A percentile compares a stretch with the other conserved stretches of the same genome.
Evolutionary conservation across 2,329 filamentous ascomycete genomes (phyloP).

Genomic region (Fusarium fujikuroi): DNA sequence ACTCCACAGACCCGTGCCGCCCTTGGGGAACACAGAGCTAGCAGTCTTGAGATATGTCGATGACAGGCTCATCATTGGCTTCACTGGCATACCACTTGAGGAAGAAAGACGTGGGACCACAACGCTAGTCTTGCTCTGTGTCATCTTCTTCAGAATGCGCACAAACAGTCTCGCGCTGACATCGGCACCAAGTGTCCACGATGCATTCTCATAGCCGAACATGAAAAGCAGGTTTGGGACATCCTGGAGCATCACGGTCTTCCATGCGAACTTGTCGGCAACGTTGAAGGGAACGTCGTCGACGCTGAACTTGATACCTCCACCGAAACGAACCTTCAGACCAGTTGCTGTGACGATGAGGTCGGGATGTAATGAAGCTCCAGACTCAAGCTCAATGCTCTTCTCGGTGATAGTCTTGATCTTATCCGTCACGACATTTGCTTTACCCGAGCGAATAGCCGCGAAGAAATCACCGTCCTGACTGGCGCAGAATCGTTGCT

Average conservation of each 20-base stretch:
- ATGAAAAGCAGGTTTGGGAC: slow-evolving; percentile 69
- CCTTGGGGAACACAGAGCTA: slow-evolving; percentile 56
- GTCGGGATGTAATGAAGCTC: slow-evolving; percentile 63
- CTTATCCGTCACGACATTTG: slow-evolving; percentile 55
- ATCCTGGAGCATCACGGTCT: slow-evolving; percentile 68
- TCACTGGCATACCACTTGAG: slow-evolving; percentile 51
- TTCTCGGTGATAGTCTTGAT: slow-evolving; percentile 58
- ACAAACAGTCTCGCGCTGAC: slow-evolving; percentile 60
- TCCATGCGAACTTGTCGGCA: slow-evolving; percentile 64
- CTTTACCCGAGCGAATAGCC: slow-evolving; percentile 52
- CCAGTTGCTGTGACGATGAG: slow-evolving; percentile 75
- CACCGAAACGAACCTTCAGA: slow-evolving; percentile 65
- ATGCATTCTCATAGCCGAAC: slow-evolving; percentile 68
- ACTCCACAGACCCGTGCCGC: slow-evolving; percentile 52
- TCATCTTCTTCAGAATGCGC: slow-evolving; percentile 63
- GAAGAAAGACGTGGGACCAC: slow-evolving; percentile 56
- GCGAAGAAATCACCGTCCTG: slow-evolving; percentile 59
- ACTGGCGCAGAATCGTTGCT: slow-evolving; percentile 74
- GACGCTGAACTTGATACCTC: slow-evolving; percentile 60
- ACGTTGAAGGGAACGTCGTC: slow-evolving; percentile 60
- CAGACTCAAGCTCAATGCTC: slow-evolving; percentile 57
- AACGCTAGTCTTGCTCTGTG: slow-evolving; percentile 52
- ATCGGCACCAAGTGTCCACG: slow-evolving; percentile 72
- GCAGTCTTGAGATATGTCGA: slow-evolving; percentile 63
- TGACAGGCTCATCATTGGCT: slow-evolving; percentile 56